Percentiles rank a stretch among this genome's conserved stretches.
Evolutionary conservation across 805 yeast genomes (phyloP).

Genomic region (Tetrapisispora iriomotensis): DNA sequence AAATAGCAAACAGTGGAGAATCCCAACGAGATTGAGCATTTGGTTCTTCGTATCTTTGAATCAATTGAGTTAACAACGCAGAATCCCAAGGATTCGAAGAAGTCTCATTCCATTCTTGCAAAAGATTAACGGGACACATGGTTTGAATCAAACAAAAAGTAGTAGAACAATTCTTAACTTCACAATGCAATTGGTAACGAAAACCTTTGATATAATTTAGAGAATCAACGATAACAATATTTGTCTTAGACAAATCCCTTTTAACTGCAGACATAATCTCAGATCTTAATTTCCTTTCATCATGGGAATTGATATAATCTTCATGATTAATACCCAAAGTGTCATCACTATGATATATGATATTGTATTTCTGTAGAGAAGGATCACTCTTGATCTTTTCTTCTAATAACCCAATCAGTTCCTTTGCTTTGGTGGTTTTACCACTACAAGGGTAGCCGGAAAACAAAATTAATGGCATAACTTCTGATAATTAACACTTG

Average conservation of each 20-base stretch:
- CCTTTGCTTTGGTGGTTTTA: constrained; percentile 63
- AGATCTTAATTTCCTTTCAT: constrained; percentile 77
- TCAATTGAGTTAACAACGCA: constrained; percentile 53
- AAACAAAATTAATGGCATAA: constrained; percentile 79
- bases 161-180: constrained; percentile 75
- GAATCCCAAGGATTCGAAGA: constrained; percentile 45
- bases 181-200: constrained; percentile 88
- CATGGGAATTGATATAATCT: constrained; percentile 58
- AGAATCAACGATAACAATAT: constrained; percentile 76
- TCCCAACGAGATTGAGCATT: constrained; percentile 85
- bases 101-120: constrained; percentile 50
- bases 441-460: constrained; percentile 86
- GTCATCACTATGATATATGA: constrained; percentile 70
- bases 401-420: constrained; percentile 41
- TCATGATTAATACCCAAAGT: constrained; percentile 59
- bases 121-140: constrained; percentile 53
- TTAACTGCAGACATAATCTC: constrained; percentile 83
- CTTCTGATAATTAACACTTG: too few species aligned
- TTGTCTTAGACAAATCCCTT: constrained; percentile 57
- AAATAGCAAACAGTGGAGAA: constrained; percentile 72
- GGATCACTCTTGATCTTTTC: constrained; percentile 37
- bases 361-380: constrained; percentile 34
- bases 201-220: constrained; percentile 89
- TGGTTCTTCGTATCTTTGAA: constrained; percentile 91
- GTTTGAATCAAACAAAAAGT: constrained; percentile 78